Conservation (phyloP, 2,329 filamentous ascomycete species). For the Fusarium sp. region DNA sequence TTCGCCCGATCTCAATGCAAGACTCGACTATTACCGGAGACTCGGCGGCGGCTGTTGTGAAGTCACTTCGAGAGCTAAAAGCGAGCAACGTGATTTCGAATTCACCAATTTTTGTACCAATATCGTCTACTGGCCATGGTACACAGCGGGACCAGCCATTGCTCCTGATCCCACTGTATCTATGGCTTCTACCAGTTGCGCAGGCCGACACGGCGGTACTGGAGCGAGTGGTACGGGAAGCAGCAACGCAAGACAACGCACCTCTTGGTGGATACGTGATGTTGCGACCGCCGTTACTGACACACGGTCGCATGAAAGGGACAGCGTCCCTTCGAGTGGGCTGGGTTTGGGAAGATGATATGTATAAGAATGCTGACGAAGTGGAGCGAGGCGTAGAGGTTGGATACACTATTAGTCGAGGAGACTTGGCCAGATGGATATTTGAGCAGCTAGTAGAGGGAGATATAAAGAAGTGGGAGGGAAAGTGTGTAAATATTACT, state of each 20-base stretch:
- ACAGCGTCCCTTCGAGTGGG: neutral
- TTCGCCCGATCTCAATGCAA: constrained; percentile 4
- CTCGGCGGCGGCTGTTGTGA: neutral
- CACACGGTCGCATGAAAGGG: constrained; percentile 1
- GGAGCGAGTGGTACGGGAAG: neutral
- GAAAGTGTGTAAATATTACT: too few relatives aligned
- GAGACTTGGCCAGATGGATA: constrained; percentile 1
- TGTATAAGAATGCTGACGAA: neutral
- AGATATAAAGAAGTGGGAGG: neutral
- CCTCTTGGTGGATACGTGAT: constrained; percentile 3
- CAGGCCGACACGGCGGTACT: constrained; percentile 1
- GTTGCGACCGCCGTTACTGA: constrained; percentile 1
- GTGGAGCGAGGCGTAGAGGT: neutral
- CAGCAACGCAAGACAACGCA: neutral
- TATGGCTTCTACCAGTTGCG: constrained; percentile 2
- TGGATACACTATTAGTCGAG: neutral
- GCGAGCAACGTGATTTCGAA: neutral
- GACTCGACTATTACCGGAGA: constrained; percentile 6
- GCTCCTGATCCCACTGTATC: neutral
- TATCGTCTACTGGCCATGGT: constrained; percentile 5
- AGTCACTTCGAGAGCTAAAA: constrained; percentile 3
- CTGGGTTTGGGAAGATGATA: constrained; percentile 5
- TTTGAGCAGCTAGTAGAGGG: constrained; percentile 2
- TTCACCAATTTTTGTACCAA: constrained; percentile 1
- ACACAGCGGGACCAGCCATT: constrained; percentile 2